These are phyloP conservation scores for Pythium insidiosum DNA, from an alignment of 352 stramenopile genomes.

Conservation along the genomic window DNA sequence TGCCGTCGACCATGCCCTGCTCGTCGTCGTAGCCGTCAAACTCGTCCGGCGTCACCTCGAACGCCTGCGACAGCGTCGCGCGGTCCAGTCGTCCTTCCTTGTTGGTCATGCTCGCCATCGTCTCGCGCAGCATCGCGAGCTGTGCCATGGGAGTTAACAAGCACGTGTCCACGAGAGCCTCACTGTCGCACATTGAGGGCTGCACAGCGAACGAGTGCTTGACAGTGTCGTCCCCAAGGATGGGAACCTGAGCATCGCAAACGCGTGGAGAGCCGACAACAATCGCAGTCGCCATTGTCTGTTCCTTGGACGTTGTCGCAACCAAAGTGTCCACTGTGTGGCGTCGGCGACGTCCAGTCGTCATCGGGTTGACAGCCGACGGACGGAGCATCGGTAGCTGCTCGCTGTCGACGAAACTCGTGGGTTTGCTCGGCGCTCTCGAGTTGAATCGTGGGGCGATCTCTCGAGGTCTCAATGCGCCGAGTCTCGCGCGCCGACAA, in stretches of 20 bases:
- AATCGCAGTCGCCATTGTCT: conserved; percentile 28
- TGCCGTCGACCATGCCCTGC: conserved; percentile 54
- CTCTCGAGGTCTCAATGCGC: conserved; percentile 2
- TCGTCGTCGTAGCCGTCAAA: conserved; percentile 47
- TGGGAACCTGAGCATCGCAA: conserved; percentile 47
- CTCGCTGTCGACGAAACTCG: conserved; percentile 53
- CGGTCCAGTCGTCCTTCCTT: conserved; percentile 60
- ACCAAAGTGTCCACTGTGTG: conserved; percentile 47
- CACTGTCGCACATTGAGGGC: conserved; percentile 27
- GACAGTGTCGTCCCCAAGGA: conserved; percentile 57
- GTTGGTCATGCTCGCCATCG: conserved; percentile 63
- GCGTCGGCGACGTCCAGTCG: conserved; percentile 26
- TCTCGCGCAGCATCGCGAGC: conserved; percentile 58
- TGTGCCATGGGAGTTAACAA: conserved; percentile 51
- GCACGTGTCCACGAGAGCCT: conserved; percentile 7
- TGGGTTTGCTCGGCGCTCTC: conserved; percentile 16
- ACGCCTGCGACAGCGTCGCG: conserved; percentile 66
- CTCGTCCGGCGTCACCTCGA: conserved; percentile 48
- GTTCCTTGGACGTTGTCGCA: conserved; percentile 58
- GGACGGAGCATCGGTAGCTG: conserved; percentile 43
- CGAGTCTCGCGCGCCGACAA: no score
- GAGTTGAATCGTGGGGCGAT: conserved; percentile 12
- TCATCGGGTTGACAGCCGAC: conserved; percentile 3
- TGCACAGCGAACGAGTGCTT: conserved; percentile 58
- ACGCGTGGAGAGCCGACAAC: conserved; percentile 37